phyloP scores from a whole-genome alignment of 208 protist species.

The Perkinsela sp. region DNA sequence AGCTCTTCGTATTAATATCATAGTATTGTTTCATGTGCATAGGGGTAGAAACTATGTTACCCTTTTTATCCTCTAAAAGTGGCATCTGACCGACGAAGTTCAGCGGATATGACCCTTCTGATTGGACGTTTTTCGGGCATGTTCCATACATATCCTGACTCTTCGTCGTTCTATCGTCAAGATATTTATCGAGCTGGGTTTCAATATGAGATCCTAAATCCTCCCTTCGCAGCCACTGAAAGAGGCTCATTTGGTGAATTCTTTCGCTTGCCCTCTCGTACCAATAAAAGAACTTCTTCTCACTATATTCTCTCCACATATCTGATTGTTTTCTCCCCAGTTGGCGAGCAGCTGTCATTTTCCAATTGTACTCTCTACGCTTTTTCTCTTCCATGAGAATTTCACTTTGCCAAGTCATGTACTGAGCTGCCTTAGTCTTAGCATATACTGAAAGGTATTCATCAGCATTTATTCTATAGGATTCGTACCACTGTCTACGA shows the following conservation, averaged over 20 bases:
- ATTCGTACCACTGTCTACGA: slow-evolving; percentile 64
- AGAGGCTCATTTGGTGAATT: slow-evolving; percentile 55
- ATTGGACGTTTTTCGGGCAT: slow-evolving; percentile 7
- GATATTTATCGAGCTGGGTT: slow-evolving; percentile 54
- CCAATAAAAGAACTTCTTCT: slow-evolving; percentile 70
- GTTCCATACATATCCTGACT: not conserved
- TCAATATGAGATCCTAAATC: slow-evolving; percentile 50
- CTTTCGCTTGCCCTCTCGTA: slow-evolving; percentile 61
- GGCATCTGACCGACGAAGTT: slow-evolving; percentile 68
- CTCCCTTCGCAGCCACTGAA: slow-evolving; percentile 35
- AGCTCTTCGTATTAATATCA: not conserved
- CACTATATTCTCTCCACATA: slow-evolving; percentile 51
- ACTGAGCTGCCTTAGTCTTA: slow-evolving; percentile 56
- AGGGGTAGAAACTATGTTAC: slow-evolving; percentile 39
- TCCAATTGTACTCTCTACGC: slow-evolving; percentile 25
- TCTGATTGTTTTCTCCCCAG: slow-evolving; percentile 65
- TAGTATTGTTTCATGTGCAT: slow-evolving; percentile 9
- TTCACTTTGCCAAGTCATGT: slow-evolving; percentile 59
- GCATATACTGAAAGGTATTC: slow-evolving; percentile 75
- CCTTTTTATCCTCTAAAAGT: slow-evolving; percentile 40
- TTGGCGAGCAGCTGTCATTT: slow-evolving; percentile 32
- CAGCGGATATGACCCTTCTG: slow-evolving; percentile 29
- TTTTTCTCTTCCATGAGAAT: slow-evolving; percentile 59
- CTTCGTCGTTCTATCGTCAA: slow-evolving; percentile 5
- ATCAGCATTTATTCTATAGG: slow-evolving; percentile 60